phyloP scores from a whole-genome alignment of 2,329 filamentous ascomycete species.

The Amylocarpus encephaloides region DNA sequence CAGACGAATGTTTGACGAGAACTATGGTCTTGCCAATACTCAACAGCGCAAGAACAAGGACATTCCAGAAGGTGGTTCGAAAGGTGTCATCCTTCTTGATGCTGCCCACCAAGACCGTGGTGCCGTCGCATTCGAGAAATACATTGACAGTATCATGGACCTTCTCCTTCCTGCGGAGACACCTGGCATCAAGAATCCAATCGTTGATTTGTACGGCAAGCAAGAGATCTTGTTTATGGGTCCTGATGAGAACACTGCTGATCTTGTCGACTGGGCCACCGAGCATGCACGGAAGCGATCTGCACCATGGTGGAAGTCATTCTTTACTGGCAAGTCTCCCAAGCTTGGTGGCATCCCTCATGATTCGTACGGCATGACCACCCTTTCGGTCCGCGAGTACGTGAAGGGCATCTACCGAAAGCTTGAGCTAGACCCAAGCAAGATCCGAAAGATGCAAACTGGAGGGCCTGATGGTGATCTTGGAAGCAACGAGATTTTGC shows the following conservation, averaged over 20 bases:
- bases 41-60: slow-evolving; percentile 99
- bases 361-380: slow-evolving; percentile 96
- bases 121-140: slow-evolving; percentile 93
- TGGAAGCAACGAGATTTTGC: slow-evolving; percentile 94
- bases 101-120: slow-evolving; percentile 91
- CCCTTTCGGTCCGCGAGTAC: slow-evolving; percentile 90
- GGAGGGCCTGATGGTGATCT: slow-evolving; percentile 95
- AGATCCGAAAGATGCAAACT: slow-evolving; percentile 91
- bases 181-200: slow-evolving; percentile 97
- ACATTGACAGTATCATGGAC: slow-evolving; percentile 97
- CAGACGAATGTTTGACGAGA: slow-evolving; percentile 94
- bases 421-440: slow-evolving; percentile 77
- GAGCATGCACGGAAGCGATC: slow-evolving; percentile 82
- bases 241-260: slow-evolving; percentile 96
- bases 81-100: slow-evolving; percentile 94
- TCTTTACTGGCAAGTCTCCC: slow-evolving; percentile 98
- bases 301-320: slow-evolving; percentile 99
- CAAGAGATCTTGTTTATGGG: slow-evolving; percentile 98
- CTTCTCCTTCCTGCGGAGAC: slow-evolving; percentile 82
- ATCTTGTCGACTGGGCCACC: slow-evolving; percentile 97
- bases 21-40: slow-evolving; percentile 96
- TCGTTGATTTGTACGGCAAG: slow-evolving; percentile 91
- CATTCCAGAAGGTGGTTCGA: slow-evolving; percentile 95
- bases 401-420: slow-evolving; percentile 97
- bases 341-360: slow-evolving; percentile 95